Base-by-base conservation (phyloP, 2,329 filamentous ascomycete genomes). In the Sporothrix pseudoabietina region DNA sequence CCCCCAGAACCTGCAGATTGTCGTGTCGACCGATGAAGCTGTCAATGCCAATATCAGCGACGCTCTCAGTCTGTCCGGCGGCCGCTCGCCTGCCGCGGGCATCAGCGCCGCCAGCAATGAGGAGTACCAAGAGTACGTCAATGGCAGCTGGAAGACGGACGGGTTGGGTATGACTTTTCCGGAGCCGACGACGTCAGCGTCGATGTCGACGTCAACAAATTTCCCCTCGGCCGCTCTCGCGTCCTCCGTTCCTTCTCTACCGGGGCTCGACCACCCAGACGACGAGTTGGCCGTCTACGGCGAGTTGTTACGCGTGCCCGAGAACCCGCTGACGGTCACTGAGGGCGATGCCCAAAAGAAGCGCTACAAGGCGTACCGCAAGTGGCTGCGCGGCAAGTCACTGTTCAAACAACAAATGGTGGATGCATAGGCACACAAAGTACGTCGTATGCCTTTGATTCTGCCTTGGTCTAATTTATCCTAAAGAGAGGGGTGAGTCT, bases 311-410 rank as follows among this genome's bases (percentile, higher is more conserved):
- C 88, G 87, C 59, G 88, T 96, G 14, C 89, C 88, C 4, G 92
- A 96, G 75, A 93, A 97, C 78, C 93, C 94, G 22, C 83, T 99
- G 71, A 97, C 93, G 2, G 95, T 98, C 16, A 91, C 90, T 0
- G 91, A 94, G 61, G 94, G 97, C 78, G 96, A 98, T 81, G 87
- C 90, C 63, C 87, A 88, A 55, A 98, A 97, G 87, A 98, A 98
- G 86, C 87, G 96, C 77, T 99, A 99, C 82, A 98, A 97, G 83
- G 93, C 94, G 10, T 99, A 99, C 82, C 85, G 91, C 78, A 97
- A 98, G 82, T 99, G 96, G 95, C 85, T 99, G 79, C 88, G 90
- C 75, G 95, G 95, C 22, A 98, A 98, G 84, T 97, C 94, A 78
- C 87, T 98, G 78, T 98, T 98, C 81, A 98, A 98, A 83, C 94